phyloP scores from a whole-genome alignment of 257 asterid species.

The Nicotiana attenuata region DNA sequence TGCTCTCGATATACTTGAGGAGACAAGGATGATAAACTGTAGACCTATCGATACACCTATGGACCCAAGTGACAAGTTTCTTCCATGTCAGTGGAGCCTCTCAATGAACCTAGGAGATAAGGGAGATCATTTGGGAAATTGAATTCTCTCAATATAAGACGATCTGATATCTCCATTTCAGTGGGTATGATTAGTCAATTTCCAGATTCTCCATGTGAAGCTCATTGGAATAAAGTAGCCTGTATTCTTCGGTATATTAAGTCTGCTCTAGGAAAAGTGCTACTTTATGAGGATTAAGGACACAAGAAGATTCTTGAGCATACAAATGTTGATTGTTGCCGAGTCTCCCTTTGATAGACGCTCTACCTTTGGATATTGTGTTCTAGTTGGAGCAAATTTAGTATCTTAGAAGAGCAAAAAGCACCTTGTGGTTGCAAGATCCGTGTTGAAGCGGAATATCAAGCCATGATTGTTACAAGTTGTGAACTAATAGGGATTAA shows the following conservation, averaged over 20 bases:
- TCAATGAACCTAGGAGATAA: background rate
- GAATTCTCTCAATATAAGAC: background rate
- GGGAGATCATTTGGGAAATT: background rate
- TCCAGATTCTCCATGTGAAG: background rate
- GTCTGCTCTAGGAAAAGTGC: background rate
- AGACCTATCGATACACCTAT: background rate
- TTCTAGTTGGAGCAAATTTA: background rate
- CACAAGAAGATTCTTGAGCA: background rate
- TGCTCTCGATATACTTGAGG: background rate
- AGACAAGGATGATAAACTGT: background rate
- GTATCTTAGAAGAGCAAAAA: background rate
- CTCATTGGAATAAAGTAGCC: background rate
- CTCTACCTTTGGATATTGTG: background rate
- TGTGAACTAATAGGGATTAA: too few species aligned
- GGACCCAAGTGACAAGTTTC: background rate
- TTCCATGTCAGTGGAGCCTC: background rate
- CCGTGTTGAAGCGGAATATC: too few species aligned
- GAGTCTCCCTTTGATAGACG: background rate
- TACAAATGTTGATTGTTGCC: background rate
- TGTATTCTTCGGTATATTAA: background rate
- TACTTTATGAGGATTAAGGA: background rate
- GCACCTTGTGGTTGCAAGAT: too few species aligned
- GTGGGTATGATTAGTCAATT: background rate
- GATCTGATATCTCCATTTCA: background rate
- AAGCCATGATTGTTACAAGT: too few species aligned